phyloP scores from a whole-genome alignment of 805 yeast species.

The Sungouiozyma intestinalis region DNA sequence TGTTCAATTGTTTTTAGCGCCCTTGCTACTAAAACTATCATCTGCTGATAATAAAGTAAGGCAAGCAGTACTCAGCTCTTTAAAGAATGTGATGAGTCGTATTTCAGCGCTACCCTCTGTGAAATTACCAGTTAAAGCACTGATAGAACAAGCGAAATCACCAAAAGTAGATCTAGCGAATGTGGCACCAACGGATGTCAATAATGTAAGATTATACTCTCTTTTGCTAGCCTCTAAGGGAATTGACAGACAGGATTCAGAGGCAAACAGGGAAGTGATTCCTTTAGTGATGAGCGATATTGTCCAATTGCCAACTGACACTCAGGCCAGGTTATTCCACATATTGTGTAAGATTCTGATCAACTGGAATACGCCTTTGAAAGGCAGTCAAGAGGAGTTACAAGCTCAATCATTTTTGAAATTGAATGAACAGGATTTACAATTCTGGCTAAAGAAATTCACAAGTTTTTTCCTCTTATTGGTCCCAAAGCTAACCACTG shows the following conservation, averaged over 20 bases:
- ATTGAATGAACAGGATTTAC: slow-evolving; percentile 34
- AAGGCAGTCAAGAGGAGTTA: slow-evolving; percentile 35
- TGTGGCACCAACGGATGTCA: slow-evolving; percentile 26
- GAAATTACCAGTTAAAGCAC: slow-evolving; percentile 52
- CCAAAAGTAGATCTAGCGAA: neutral
- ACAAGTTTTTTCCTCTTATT: slow-evolving; percentile 47
- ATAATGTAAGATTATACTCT: slow-evolving; percentile 49
- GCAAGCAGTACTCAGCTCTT: slow-evolving; percentile 51
- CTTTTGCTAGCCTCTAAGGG: slow-evolving; percentile 61
- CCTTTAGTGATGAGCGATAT: slow-evolving; percentile 42
- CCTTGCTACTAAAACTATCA: slow-evolving; percentile 66
- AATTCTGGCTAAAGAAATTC: slow-evolving; percentile 38
- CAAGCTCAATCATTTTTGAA: slow-evolving; percentile 27
- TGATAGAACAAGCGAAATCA: slow-evolving; percentile 50
- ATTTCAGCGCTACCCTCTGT: slow-evolving; percentile 44
- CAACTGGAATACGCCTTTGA: slow-evolving; percentile 40
- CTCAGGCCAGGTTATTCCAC: slow-evolving; percentile 51
- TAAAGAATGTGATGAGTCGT: slow-evolving; percentile 60
- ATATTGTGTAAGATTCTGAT: slow-evolving; percentile 46
- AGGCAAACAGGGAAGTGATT: slow-evolving; percentile 31
- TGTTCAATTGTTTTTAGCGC: slow-evolving; percentile 56
- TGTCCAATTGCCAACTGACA: slow-evolving; percentile 26
- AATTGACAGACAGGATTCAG: slow-evolving; percentile 40
- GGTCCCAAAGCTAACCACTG: slow-evolving; percentile 34
- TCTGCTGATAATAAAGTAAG: slow-evolving; percentile 62